Evolutionary conservation across 2,329 filamentous ascomycete species (phyloP).

Genomic region (Colletotrichum paranaense): DNA sequence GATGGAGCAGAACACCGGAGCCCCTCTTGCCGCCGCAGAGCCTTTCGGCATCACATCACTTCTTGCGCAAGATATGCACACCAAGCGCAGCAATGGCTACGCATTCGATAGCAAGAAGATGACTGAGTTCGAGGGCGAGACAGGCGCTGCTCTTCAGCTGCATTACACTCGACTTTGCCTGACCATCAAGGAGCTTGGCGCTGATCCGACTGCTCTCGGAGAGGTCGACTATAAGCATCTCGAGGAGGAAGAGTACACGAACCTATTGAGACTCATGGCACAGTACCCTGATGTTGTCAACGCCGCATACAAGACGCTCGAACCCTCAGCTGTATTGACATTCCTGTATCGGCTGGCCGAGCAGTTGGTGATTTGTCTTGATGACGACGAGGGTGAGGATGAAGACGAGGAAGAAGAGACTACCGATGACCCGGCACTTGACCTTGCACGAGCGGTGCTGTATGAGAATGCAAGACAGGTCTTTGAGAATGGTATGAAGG

Average conservation of each 20-base stretch:
- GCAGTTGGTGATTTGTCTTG: conserved; percentile 15
- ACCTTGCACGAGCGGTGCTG: conserved; percentile 69
- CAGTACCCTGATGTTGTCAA: conserved; percentile 74
- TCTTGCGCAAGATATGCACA: conserved; percentile 63
- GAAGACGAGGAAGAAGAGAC: conserved; percentile 18
- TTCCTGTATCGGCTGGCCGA: conserved; percentile 57
- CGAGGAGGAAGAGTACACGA: conserved; percentile 58
- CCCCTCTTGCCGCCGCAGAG: conserved; percentile 72
- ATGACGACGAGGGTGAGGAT: conserved; percentile 15
- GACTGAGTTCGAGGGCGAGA: conserved; percentile 80
- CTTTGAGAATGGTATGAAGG: conserved; percentile 72
- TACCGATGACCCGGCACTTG: conserved; percentile 58
- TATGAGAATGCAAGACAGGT: conserved; percentile 73
- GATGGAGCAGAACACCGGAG: conserved; percentile 72
- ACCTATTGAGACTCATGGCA: conserved; percentile 70
- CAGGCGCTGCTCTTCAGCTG: conserved; percentile 79
- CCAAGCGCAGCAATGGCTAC: conserved; percentile 41
- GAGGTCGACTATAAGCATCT: conserved; percentile 37
- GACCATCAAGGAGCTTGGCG: conserved; percentile 42
- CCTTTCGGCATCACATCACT: conserved; percentile 75
- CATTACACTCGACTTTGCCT: conserved; percentile 72
- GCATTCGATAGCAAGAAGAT: conserved; percentile 58
- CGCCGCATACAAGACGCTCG: conserved; percentile 73
- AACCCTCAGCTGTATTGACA: conserved; percentile 73
- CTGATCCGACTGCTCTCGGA: conserved; percentile 27